Evolutionary conservation across 1,284 basidiomycete genomes (phyloP).

Genomic region (Microbotryomycetes sp.): DNA sequence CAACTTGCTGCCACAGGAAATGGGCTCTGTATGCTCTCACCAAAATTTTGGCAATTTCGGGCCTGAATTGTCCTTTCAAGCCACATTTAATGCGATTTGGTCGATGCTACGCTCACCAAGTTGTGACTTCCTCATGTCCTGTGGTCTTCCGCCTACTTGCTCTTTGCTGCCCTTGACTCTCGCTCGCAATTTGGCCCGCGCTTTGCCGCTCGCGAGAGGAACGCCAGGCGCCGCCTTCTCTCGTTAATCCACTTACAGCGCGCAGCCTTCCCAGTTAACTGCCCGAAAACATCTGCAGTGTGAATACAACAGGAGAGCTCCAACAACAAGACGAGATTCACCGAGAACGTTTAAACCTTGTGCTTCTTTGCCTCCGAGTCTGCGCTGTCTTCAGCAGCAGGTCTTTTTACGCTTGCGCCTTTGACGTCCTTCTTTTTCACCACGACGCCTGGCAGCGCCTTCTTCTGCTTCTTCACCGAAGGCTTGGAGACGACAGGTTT

Average conservation of each 20-base stretch:
- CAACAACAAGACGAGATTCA: too few species aligned
- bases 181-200: background rate
- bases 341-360: background rate
- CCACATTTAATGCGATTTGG: too few species aligned
- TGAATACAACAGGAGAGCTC: too few species aligned
- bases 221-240: background rate
- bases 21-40: too few species aligned
- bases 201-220: background rate
- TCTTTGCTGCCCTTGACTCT: too few species aligned
- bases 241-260: background rate
- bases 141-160: too few species aligned
- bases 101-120: too few species aligned
- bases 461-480: slow-evolving; percentile 6
- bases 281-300: background rate
- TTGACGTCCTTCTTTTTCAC: slow-evolving; percentile 12
- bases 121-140: too few species aligned
- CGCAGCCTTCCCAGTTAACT: background rate
- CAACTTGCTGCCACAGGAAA: too few species aligned
- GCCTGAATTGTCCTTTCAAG: too few species aligned
- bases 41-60: too few species aligned
- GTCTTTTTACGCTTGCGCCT: background rate
- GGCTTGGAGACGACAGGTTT: background rate
- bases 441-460: slow-evolving; percentile 8
- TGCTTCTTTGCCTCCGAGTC: background rate
- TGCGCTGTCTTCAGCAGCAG: background rate